Conservation (phyloP, 805 yeast species). For the Nakazawaea peltata region DNA sequence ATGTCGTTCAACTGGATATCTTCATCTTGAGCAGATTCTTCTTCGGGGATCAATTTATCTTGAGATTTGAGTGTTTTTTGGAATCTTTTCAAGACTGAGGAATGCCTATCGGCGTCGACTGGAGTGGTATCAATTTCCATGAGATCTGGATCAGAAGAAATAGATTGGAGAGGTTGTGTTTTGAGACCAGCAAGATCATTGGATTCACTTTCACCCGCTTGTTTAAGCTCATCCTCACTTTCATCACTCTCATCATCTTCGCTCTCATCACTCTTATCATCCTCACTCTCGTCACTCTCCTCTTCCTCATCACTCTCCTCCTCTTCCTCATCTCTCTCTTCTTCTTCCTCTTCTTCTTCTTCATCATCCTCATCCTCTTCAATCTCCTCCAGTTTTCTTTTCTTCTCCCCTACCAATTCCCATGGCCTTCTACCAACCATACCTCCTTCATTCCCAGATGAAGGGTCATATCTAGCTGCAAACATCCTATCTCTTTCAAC, state of each 20-base stretch:
- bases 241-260: not conserved
- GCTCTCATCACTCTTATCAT: not conserved
- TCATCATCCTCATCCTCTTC: slow-evolving; percentile 12
- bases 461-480: slow-evolving; percentile 11
- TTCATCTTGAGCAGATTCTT: slow-evolving; percentile 17
- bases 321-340: slow-evolving; percentile 14
- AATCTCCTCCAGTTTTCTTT: too few relatives aligned
- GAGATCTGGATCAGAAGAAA: slow-evolving; percentile 6
- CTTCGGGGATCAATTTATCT: slow-evolving; percentile 12
- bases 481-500: slow-evolving; percentile 9
- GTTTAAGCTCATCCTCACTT: slow-evolving; percentile 2
- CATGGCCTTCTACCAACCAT: too few relatives aligned
- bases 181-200: slow-evolving; percentile 12
- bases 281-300: slow-evolving; percentile 32
- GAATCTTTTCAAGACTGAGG: slow-evolving; percentile 46
- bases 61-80: slow-evolving; percentile 29
- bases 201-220: slow-evolving; percentile 2
- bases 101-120: slow-evolving; percentile 29
- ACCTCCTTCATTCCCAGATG: too few relatives aligned
- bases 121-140: slow-evolving; percentile 16
- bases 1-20: slow-evolving; percentile 31
- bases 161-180: not conserved
- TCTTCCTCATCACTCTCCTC: slow-evolving; percentile 11
- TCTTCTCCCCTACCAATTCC: too few relatives aligned
- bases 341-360: slow-evolving; percentile 7